Percentiles rank a stretch among this genome's conserved stretches.
phyloP scores from a whole-genome alignment of 257 asterid genomes.

The Fraxinus quadrangulata region DNA sequence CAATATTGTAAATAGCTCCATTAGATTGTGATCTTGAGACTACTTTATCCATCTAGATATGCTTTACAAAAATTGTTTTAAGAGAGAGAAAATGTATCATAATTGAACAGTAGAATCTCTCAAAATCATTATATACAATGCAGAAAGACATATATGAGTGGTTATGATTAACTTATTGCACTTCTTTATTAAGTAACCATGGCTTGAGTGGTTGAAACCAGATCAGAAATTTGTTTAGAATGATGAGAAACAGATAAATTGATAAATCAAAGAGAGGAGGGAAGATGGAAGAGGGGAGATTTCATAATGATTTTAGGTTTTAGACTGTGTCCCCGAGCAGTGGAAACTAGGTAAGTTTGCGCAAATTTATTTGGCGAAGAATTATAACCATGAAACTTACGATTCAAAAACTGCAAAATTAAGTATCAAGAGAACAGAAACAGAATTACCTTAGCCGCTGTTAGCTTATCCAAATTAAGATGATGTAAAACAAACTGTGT shows the following conservation, averaged over 20 bases:
- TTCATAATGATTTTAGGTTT: neutral
- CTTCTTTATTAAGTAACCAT: neutral
- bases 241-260: neutral
- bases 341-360: neutral
- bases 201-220: neutral
- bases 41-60: neutral
- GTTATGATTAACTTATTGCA: neutral
- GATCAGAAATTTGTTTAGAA: neutral
- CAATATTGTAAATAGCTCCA: neutral
- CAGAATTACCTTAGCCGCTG: constrained; percentile 67
- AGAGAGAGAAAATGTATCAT: neutral
- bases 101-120: neutral
- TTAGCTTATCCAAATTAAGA: constrained; percentile 76
- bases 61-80: neutral
- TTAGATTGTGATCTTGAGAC: neutral
- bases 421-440: neutral
- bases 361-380: neutral
- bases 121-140: neutral
- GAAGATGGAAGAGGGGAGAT: neutral
- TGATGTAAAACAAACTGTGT: constrained; percentile 74
- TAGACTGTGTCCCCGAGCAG: neutral
- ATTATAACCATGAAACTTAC: neutral
- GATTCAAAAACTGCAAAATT: neutral
- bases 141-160: neutral
- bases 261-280: neutral